Base-by-base conservation (phyloP, 2,329 filamentous ascomycete genomes). In the Colletotrichum siamense region DNA sequence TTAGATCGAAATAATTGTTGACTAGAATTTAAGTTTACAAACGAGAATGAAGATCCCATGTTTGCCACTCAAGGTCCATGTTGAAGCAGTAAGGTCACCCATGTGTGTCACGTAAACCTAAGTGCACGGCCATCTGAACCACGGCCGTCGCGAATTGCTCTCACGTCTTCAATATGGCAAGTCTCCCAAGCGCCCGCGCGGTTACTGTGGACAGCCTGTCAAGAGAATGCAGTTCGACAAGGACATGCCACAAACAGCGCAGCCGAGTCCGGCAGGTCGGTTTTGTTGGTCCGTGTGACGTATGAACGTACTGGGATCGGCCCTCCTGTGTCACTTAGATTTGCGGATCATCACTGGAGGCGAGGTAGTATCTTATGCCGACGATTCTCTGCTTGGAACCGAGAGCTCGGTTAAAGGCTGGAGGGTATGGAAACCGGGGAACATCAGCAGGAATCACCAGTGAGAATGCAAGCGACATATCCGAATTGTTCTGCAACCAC, bases 11-110 rank as follows among this genome's bases (percentile, higher is more conserved):
- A 1, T 0, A 39, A 44, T 10, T 2, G 8, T 44, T 44, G 36
- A 44, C 36, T 18, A 18, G 2, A 18, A 5, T 39, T 8, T 5
- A 16, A 39, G 36, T 44, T 18, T 44, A 44, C 16, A n/a, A 44
- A 44, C 1, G 36, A 44, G 36, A 44, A 44, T 0, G 16, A 18
- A 44, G 0, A 44, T 8, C 18, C 39, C 39, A 49, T n/a, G 0
- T 0, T 1, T n/a, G 18, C 18, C 9, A n/a, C 9, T 0, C 0
- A n/a, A n/a, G 39, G 9, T 49, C 44, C 18, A 1, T 6, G 18
- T n/a, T 44, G 18, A 18, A 12, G 18, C 39, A 8, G 39, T 8
- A n/a, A 18, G 18, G 36, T 9, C 36, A 18, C 16, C 15, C 39
- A 44, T 44, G 18, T 49, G 5, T 49, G 39, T n/a, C 39, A 49